Conservation (phyloP, 176 grass and related monocot genomes). For the Oryza meyeriana region DNA sequence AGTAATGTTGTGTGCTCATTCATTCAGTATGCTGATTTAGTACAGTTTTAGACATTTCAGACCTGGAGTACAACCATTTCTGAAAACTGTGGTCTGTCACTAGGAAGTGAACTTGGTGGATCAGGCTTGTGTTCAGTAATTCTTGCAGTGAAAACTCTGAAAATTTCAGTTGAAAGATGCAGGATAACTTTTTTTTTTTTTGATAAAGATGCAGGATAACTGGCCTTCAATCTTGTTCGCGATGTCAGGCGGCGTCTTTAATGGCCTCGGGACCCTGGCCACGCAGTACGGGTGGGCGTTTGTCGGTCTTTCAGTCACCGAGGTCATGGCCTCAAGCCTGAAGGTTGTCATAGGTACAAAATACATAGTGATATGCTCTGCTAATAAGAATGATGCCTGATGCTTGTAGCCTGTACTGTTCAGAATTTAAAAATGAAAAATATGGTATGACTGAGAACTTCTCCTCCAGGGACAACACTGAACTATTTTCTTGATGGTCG, state of each 20-base stretch:
- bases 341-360: slow-evolving; percentile 83
- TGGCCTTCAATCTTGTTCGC: slow-evolving; percentile 84
- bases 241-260: slow-evolving; percentile 65
- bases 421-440: neutral
- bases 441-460: neutral
- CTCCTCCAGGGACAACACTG: slow-evolving; percentile 64
- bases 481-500: slow-evolving; percentile 90
- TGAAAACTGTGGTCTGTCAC: neutral
- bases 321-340: slow-evolving; percentile 87
- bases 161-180: slow-evolving; percentile 10
- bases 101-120: neutral
- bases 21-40: neutral
- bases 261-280: slow-evolving; percentile 81
- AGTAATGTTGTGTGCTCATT: neutral
- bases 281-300: slow-evolving; percentile 96
- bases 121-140: neutral
- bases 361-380: neutral
- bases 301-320: slow-evolving; percentile 80
- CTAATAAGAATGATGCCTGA: neutral
- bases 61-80: neutral
- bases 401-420: neutral
- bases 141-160: neutral
- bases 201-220: slow-evolving; percentile 45
- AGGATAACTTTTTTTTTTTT: slow-evolving; percentile 47
- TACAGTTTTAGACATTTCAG: neutral